Base-by-base conservation (phyloP, 768 basidiomycete genomes). In the Trametes coccinea region DNA sequence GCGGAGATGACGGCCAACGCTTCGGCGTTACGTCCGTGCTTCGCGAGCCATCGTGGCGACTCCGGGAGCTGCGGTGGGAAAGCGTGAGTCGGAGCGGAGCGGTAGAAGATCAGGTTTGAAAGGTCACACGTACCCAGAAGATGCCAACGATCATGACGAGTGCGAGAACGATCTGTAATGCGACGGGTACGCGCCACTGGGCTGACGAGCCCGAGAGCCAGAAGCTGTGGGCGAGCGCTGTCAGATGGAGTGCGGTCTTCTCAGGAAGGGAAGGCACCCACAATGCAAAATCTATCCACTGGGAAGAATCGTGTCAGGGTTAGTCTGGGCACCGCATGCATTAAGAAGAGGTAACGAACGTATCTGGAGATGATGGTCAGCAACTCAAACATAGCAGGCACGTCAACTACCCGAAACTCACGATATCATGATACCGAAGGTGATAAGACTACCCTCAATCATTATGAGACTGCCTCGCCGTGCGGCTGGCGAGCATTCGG, bases 261-360 rank as follows among this genome's bases (percentile, higher is more conserved):
- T 30, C 4, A 11, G 39, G 14, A 4, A 4, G 31, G 37, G n/a
- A 48, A 22, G 22, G n/a, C 30, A 71, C 79, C 34, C 71, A 84
- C 82, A 85, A 72, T 22, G 82, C 85, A 55, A 88, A 85, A 66
- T 86, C 85, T 63, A 87, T 75, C 86, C 87, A 87, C 82, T 84
- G 49, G 5, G 59, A 29, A 5, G 30, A 49, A 14, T 51, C 4
- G 57, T 17, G 22, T 43, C 11, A 27, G 45, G 30, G 40, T 60
- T 31, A 49, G 39, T 48, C 11, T 54, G 22, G 8, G 27, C 27
- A 29, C 34, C 10, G 29, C 7, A 39, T 46, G 22, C 39, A 51
- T 27, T 29, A 49, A n/a, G 2, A 39, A 51, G 27, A 8, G 14
- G 33, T 14, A 29, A 69, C 69, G 39, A 56, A 71, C 70, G 49